phyloP scores from a whole-genome alignment of 139 green algal species.

The Haematococcus sp. region DNA sequence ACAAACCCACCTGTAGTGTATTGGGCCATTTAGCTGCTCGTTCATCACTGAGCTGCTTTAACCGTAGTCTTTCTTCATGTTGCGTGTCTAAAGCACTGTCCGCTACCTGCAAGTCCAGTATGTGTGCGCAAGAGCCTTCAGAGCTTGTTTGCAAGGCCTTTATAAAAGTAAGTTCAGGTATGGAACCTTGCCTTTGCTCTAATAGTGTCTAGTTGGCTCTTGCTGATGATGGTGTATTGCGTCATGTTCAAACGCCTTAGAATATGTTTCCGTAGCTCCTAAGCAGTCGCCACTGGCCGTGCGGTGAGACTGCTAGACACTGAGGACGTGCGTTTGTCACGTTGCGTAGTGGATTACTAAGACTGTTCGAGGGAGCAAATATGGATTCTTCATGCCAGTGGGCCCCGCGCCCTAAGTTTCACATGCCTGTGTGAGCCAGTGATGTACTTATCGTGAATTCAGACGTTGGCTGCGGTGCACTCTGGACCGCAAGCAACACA shows the following conservation, averaged over 20 bases:
- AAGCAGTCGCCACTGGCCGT: no score
- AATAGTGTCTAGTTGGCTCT: constrained; percentile 43
- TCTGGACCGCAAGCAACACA: no score
- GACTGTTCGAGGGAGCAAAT: no score
- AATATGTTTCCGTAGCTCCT: not conserved
- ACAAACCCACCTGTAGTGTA: constrained; percentile 50
- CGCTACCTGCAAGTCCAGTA: constrained; percentile 25
- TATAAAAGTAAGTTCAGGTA: not conserved
- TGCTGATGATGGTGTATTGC: constrained; percentile 28
- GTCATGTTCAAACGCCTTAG: constrained; percentile 14
- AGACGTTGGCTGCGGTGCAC: no score
- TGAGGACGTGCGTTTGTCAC: no score
- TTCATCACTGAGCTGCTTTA: constrained; percentile 60
- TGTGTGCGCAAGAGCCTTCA: not conserved
- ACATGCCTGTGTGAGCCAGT: no score
- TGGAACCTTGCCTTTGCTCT: constrained; percentile 25
- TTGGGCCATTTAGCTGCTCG: constrained; percentile 66
- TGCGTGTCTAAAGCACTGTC: constrained; percentile 10
- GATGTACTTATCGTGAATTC: no score
- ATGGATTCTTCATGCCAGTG: no score
- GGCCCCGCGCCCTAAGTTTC: no score
- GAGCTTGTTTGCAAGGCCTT: not conserved
- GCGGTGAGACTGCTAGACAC: no score
- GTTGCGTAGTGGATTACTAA: no score
- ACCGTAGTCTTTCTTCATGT: constrained; percentile 36